Conservation (phyloP, 495 filamentous ascomycete genomes). For the Hypoxylon crocopeplum region DNA sequence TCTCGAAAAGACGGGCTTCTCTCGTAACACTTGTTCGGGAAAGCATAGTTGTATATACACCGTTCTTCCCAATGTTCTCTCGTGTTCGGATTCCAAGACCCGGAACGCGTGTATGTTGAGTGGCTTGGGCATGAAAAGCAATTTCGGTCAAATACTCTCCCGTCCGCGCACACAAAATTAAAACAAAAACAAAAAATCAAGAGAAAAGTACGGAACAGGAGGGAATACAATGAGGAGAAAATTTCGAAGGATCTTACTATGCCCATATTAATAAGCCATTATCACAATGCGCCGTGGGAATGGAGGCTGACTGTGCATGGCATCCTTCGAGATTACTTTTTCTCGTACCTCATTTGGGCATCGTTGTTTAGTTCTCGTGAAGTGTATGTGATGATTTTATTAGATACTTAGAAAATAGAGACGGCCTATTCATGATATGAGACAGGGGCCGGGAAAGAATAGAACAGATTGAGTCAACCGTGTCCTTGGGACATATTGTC, state of each 20-base stretch:
- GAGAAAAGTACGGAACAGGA: neutral
- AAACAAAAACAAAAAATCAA: slow-evolving; percentile 4
- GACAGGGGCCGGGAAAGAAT: neutral
- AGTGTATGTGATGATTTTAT: no score
- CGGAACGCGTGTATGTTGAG: slow-evolving; percentile 12
- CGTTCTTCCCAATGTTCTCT: neutral
- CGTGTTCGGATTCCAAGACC: slow-evolving; percentile 22
- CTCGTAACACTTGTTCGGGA: neutral
- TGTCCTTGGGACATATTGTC: neutral
- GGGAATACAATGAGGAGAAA: slow-evolving; percentile 8
- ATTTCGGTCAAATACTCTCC: slow-evolving; percentile 28
- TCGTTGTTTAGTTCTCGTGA: neutral
- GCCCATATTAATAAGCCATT: slow-evolving; percentile 13
- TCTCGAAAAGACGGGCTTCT: neutral
- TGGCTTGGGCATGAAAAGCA: slow-evolving; percentile 32
- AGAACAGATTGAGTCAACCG: neutral
- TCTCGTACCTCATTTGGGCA: no score
- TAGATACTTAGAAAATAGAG: neutral
- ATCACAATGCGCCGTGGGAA: slow-evolving; percentile 25
- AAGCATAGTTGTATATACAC: neutral
- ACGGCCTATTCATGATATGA: neutral
- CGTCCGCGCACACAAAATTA: slow-evolving; percentile 29
- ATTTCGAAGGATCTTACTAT: slow-evolving; percentile 18
- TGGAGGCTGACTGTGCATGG: slow-evolving; percentile 30
- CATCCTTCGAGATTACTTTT: slow-evolving; percentile 12